Evolutionary conservation across 1,284 basidiomycete species (phyloP), one percentile per base, ranked within the genome.

Genomic region (Ceratobasidium sp.): DNA sequence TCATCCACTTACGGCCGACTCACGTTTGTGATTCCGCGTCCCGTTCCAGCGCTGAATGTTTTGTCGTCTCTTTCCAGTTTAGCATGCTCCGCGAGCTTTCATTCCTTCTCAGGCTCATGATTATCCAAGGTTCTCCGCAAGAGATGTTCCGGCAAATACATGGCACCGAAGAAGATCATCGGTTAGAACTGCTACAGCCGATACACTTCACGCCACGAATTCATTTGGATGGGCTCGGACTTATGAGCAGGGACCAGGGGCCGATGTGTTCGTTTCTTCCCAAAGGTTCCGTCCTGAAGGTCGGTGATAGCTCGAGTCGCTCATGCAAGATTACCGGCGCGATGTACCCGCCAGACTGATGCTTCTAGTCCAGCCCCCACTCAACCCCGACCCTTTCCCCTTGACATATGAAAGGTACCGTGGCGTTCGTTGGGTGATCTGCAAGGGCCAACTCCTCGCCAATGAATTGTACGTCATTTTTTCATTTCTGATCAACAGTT

Each of bases 341-440:
- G 54, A 56, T 56, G 11, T 49, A 14, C 54, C 29, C 29, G 27
- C 19, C 29, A 14, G 29, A 5, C 54, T 9, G 1, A 14, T 2
- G 19, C 54, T 56, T 56, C 54, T 56, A 56, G 54, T 6, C 31
- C 54, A 56, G 54, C 54, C 54, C 22, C 11, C 9, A 24, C 13
- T 29, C 54, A 34, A 14, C 54, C 54, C 34, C 54, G 54, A 24
- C 54, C 54, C 54, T 34, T 31, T 41, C 39, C 39, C 39, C 39
- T 41, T 41, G 29, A 56, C 54, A 56, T 56, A 56, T 56, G 54
- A 56, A 56, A 56, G 54, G 54, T 56, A 34, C 54, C 54, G 27
- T 29, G 54, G 54, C 54, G 34, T 56, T 56, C 54, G 29, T 19
- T 24, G 14, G 31, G 8, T n/a, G 54, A 56, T 56, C 54, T 56